These are phyloP conservation scores for Linum usitatissimum DNA, from an alignment of 345 rosid genomes.

Conservation along the genomic window DNA sequence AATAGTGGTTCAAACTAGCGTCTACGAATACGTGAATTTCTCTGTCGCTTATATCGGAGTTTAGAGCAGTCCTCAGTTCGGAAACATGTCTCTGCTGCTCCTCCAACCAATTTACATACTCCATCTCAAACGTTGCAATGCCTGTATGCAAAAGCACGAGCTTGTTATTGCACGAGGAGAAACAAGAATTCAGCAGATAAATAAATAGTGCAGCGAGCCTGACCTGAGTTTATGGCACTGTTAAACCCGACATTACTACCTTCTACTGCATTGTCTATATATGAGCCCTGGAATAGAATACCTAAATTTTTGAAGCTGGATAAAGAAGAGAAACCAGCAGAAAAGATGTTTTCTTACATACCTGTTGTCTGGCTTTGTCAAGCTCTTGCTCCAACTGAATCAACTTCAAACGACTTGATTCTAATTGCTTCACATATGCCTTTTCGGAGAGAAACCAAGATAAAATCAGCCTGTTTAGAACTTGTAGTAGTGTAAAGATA, in stretches of 20 bases:
- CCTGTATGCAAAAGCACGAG: conserved; percentile 22
- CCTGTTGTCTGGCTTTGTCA: conserved; percentile 73
- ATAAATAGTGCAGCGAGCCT: not conserved
- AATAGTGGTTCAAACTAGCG: conserved; percentile 55
- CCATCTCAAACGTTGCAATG: conserved; percentile 73
- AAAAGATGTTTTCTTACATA: conserved; percentile 13
- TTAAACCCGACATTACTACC: conserved; percentile 39
- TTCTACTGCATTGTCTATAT: conserved; percentile 43
- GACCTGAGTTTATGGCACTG: conserved; percentile 57
- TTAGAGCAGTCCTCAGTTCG: conserved; percentile 53
- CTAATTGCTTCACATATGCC: conserved; percentile 97
- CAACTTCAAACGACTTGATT: conserved; percentile 77
- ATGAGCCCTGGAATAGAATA: conserved; percentile 42
- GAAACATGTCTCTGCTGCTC: conserved; percentile 54
- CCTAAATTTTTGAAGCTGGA: not conserved
- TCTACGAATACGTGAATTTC: conserved; percentile 66
- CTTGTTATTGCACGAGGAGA: no score
- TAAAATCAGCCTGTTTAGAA: conserved; percentile 6
- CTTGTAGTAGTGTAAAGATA: not conserved
- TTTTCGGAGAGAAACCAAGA: conserved; percentile 19
- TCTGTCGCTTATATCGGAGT: conserved; percentile 40
- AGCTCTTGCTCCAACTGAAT: conserved; percentile 84
- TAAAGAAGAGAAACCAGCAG: not conserved
- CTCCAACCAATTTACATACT: conserved; percentile 78
- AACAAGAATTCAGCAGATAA: not conserved